A percentile compares a stretch with the other conserved stretches of the same genome.
Conservation (phyloP, 176 grass and related monocot species). For the Carex scoparia region DNA sequence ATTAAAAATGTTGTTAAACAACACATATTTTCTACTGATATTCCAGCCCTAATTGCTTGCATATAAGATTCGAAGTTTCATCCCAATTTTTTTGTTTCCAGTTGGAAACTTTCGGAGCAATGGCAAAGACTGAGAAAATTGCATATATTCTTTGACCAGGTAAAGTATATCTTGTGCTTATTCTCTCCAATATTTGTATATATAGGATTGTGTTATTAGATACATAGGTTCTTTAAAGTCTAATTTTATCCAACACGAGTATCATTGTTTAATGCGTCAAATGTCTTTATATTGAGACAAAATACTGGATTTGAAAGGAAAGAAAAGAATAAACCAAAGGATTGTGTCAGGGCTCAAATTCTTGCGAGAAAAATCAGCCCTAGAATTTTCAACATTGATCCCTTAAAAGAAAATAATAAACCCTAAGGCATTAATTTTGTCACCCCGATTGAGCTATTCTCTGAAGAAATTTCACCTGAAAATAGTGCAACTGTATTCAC, state of each 20-base stretch:
- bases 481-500: no score
- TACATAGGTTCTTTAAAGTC: background rate
- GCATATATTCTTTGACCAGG: constrained; percentile 93
- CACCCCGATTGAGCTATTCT: no score
- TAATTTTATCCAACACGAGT: background rate
- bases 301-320: background rate
- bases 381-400: constrained; percentile 72
- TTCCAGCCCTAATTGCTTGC: no score
- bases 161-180: constrained; percentile 21
- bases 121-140: constrained; percentile 95
- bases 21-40: no score
- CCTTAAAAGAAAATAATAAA: constrained; percentile 88
- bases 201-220: background rate
- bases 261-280: background rate
- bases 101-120: constrained; percentile 97
- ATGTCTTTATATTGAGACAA: background rate
- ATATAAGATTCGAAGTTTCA: background rate
- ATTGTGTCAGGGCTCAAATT: constrained; percentile 87
- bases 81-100: constrained; percentile 21
- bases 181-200: background rate
- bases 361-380: constrained; percentile 90
- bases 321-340: background rate
- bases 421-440: background rate
- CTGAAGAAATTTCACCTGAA: no score
- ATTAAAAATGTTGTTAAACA: no score